These are phyloP conservation scores for Leccinum disarticulatum DNA, from an alignment of 768 basidiomycete species.

Conservation along the genomic window DNA sequence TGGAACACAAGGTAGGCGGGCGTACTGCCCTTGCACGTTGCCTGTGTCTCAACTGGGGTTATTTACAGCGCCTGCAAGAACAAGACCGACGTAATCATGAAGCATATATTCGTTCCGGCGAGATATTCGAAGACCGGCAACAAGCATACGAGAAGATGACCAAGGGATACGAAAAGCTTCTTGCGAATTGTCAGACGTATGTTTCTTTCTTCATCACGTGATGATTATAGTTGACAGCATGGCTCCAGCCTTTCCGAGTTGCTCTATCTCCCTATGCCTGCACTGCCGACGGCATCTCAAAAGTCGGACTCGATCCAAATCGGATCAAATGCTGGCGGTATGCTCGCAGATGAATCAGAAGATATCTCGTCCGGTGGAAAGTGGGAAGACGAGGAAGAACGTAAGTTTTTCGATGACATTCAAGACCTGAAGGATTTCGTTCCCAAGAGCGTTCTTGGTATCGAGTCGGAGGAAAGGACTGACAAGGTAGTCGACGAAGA, in stretches of 20 bases:
- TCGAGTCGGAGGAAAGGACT: slow-evolving; percentile 41
- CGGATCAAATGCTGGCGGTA: slow-evolving; percentile 46
- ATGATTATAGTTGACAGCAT: slow-evolving; percentile 11
- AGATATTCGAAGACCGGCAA: slow-evolving; percentile 98
- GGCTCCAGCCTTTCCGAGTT: slow-evolving; percentile 78
- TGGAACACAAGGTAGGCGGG: slow-evolving; percentile 78
- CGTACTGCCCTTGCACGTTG: neutral
- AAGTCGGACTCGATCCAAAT: slow-evolving; percentile 83
- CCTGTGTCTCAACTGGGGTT: neutral
- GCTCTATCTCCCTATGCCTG: slow-evolving; percentile 78
- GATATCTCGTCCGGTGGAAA: slow-evolving; percentile 68
- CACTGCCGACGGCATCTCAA: slow-evolving; percentile 78
- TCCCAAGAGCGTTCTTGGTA: slow-evolving; percentile 81
- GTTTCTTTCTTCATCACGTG: slow-evolving; percentile 21
- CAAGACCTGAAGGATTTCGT: slow-evolving; percentile 91
- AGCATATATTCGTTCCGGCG: slow-evolving; percentile 98
- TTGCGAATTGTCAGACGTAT: slow-evolving; percentile 85
- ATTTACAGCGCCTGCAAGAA: slow-evolving; percentile 82
- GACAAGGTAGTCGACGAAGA: slow-evolving; percentile 47
- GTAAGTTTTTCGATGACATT: slow-evolving; percentile 90
- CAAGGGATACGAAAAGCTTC: slow-evolving; percentile 88
- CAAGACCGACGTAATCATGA: slow-evolving; percentile 97
- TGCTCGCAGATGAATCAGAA: slow-evolving; percentile 55
- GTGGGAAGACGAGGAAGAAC: slow-evolving; percentile 98
- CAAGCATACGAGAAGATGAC: slow-evolving; percentile 99